Evolutionary conservation across 352 stramenopile species (phyloP), one percentile per base, ranked within the genome.

Genomic region (Phytophthora citrophthora): DNA sequence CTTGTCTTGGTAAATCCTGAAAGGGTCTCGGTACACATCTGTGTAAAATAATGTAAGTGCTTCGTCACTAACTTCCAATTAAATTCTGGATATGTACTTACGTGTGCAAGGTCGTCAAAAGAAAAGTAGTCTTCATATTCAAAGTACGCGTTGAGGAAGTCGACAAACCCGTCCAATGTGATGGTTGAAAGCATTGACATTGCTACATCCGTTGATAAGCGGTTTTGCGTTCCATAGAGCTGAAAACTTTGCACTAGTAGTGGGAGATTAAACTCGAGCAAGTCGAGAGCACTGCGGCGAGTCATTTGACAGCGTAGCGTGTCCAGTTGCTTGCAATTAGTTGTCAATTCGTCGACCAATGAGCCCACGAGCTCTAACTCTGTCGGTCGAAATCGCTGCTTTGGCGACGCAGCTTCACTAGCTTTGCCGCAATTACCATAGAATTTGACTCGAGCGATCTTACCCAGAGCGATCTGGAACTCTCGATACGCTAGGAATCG

Each of bases 101-200:
- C 77, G 12, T 71, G 46, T 12, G 71, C 31, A 34, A 88, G 58
- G 3, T 85, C 58, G 15, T 76, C 50, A 46, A 74, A 85, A 10
- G 81, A 88, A n/a, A 90, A 76, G 43, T 66, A 91, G 41, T 86
- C 82, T 31, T 89, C 82, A 65, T 90, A 90, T 64, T 91, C 79
- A 48, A 94, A 86, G 52, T 94, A 91, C 8, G 77, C 85, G 41
- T 86, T 90, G 24, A 92, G 70, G 38, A 94, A 94, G 50, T 94
- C 81, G 40, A 90, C 66, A 56, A 94, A 90, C 0, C 81, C 83
- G 12, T 91, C 79, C 11, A 91, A 50, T 20, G 81, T 83, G 23
- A 92, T 90, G 44, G 52, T 64, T 7, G 64, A 61, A 36, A 20
- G 27, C 29, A 55, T 59, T 51, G 40, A 49, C 11, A 15, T n/a